Evolutionary conservation across 2,329 filamentous ascomycete species (phyloP).

Genomic region (Parastagonospora nodorum): DNA sequence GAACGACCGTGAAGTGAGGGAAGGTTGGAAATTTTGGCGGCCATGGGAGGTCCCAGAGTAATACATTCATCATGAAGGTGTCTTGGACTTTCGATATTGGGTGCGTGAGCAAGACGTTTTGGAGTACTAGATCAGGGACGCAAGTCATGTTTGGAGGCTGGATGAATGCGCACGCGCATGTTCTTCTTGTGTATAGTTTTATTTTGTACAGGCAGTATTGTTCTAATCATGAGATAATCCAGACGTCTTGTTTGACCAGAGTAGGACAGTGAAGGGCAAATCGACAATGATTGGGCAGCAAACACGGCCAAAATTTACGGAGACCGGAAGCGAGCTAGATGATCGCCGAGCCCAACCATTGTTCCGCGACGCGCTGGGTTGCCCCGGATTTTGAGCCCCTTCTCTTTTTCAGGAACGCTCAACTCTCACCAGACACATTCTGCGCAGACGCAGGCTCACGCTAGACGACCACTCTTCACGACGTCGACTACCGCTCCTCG

Average conservation of each 20-base stretch:
- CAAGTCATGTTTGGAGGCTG: neutral
- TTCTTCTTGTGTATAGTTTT: slow-evolving; percentile 2
- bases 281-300: slow-evolving; percentile 37
- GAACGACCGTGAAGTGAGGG: slow-evolving; percentile 38
- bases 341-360: slow-evolving; percentile 33
- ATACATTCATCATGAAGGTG: neutral
- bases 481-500: neutral
- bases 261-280: neutral
- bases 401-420: slow-evolving; percentile 3
- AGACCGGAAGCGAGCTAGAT: slow-evolving; percentile 24
- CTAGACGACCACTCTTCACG: neutral
- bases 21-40: slow-evolving; percentile 50
- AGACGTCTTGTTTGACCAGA: no score
- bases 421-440: neutral
- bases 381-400: slow-evolving; percentile 18
- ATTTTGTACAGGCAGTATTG: neutral
- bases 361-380: slow-evolving; percentile 28
- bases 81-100: no score
- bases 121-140: neutral
- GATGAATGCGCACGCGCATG: neutral
- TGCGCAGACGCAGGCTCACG: neutral
- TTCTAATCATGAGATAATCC: neutral
- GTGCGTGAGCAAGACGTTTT: neutral
- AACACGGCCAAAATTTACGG: slow-evolving; percentile 27
- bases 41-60: slow-evolving; percentile 36